Evolutionary conservation across 2,329 filamentous ascomycete genomes (phyloP).

Genomic region (Paramyrothecium roridum): DNA sequence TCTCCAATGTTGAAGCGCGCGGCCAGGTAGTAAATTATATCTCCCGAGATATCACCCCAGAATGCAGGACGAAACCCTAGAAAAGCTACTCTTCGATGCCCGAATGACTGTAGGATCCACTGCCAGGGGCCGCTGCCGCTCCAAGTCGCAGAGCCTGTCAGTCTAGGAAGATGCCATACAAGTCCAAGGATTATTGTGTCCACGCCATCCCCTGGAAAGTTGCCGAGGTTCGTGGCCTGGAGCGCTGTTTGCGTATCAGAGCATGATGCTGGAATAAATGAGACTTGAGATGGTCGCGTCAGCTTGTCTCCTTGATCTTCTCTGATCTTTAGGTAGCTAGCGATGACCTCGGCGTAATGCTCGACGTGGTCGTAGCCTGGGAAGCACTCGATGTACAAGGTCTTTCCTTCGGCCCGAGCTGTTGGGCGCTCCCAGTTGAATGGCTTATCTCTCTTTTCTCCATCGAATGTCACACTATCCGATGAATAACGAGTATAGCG

Average conservation of each 20-base stretch:
- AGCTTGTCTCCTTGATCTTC: neutral
- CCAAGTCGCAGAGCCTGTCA: neutral
- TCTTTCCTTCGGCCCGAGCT: neutral
- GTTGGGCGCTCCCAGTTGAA: conserved; percentile 2
- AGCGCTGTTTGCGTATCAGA: neutral
- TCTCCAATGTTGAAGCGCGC: neutral
- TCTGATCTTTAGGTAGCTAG: neutral
- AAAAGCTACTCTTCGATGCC: neutral
- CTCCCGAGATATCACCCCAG: conserved; percentile 1
- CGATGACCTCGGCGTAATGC: conserved; percentile 1
- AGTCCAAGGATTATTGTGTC: conserved; percentile 1
- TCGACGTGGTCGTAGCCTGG: conserved; percentile 1
- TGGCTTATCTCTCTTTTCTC: conserved; percentile 1
- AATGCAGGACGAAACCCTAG: conserved; percentile 1
- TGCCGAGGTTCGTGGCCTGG: neutral
- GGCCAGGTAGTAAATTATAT: neutral
- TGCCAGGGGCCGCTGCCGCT: conserved; percentile 1
- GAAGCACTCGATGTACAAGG: conserved; percentile 1
- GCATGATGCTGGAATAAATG: neutral
- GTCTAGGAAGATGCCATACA: neutral
- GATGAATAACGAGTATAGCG: neutral
- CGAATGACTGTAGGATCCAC: neutral
- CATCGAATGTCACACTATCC: neutral
- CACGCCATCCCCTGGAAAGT: neutral
- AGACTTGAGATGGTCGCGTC: neutral